Evolutionary conservation across 441 rosid genomes (phyloP), one percentile per base, ranked within the genome.

Genomic region (Pelargonium australe): DNA sequence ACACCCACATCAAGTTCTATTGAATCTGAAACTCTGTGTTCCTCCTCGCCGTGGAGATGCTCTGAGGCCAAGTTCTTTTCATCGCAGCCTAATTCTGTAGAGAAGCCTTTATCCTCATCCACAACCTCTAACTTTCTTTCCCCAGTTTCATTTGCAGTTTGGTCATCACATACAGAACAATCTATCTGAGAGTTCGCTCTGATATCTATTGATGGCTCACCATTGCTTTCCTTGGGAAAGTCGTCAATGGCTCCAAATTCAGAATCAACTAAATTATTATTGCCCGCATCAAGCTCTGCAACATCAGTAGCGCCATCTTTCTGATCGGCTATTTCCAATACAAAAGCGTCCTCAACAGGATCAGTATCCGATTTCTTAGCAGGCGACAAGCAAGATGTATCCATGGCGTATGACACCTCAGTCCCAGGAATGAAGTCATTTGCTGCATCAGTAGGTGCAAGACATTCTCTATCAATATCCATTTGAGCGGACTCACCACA

Each of bases 161-260:
- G 83, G 47, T 73, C 79, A 74, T 70, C 77, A 81, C 76, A 77
- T 67, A 73, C 76, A 68, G 76, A 73, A 74, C 67, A 66, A 37
- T 84, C 85, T 60, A 63, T 65, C 70, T 70, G 78, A 70, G 68
- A 23, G 69, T 79, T 85, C 40, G 23, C 75, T 57, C 61, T n/a
- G 6, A 68, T 66, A 53, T 81, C 88, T 75, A 71, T 74, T 62
- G 77, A 70, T 67, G 75, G 71, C 72, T 77, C 81, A 62, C 68
- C 70, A 73, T 84, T 78, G 70, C 70, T 74, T 78, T 85, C 89
- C 70, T 85, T 84, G 62, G 64, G 71, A 76, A 66, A 60, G 57
- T 78, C 85, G 61, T 80, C 84, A 58, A 72, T 72, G 60, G 74
- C 74, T 70, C 79, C 81, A 51, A 73, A 70, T 61, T 83, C 92